These are phyloP conservation scores for Primulina huaijiensis DNA, from an alignment of 257 asterid species.

Conservation along the genomic window DNA sequence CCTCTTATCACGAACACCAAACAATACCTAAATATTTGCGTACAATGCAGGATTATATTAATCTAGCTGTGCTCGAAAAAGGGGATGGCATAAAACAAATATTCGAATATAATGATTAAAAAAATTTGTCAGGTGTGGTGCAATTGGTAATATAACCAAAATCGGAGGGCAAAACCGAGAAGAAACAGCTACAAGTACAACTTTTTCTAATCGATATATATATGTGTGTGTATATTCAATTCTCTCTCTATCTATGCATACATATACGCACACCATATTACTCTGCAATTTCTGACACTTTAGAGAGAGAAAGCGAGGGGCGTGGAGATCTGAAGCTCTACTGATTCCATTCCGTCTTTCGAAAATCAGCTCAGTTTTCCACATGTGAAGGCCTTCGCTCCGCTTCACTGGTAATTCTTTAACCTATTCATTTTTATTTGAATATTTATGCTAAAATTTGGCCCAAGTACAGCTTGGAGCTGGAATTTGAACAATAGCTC, in stretches of 20 bases:
- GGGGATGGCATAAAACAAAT: neutral
- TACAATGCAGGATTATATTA: too few relatives aligned
- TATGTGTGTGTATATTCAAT: too few relatives aligned
- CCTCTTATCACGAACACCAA: too few relatives aligned
- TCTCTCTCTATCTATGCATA: slow-evolving; percentile 21
- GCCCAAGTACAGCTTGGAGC: slow-evolving; percentile 20
- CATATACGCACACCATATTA: neutral
- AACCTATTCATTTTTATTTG: slow-evolving; percentile 20
- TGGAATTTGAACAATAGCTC: slow-evolving; percentile 26
- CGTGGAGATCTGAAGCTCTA: slow-evolving; percentile 36
- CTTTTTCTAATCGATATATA: neutral
- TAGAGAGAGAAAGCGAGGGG: slow-evolving; percentile 29
- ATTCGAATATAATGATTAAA: too few relatives aligned
- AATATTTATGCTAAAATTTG: neutral
- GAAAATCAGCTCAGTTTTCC: slow-evolving; percentile 25
- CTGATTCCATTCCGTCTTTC: slow-evolving; percentile 16
- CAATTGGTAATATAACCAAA: neutral
- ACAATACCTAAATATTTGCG: too few relatives aligned
- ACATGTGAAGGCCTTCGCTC: slow-evolving; percentile 17
- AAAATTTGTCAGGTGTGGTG: neutral
- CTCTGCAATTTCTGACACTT: slow-evolving; percentile 15
- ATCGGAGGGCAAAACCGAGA: neutral
- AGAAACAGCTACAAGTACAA: neutral
- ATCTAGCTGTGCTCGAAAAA: neutral
- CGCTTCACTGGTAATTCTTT: slow-evolving; percentile 28